These are phyloP conservation scores for Raddia distichophylla DNA, from an alignment of 176 grass and related monocot genomes.

Conservation along the genomic window DNA sequence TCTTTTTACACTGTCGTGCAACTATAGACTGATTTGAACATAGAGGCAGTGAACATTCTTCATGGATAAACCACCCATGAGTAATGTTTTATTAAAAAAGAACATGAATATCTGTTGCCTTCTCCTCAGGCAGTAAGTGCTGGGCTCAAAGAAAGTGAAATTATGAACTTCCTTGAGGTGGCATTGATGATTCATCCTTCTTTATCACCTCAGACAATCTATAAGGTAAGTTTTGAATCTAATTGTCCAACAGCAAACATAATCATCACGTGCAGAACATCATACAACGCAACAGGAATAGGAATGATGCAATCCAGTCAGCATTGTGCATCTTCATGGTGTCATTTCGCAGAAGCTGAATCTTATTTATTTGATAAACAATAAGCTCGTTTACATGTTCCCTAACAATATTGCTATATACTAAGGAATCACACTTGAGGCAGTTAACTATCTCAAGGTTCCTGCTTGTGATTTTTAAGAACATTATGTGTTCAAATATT, in stretches of 20 bases:
- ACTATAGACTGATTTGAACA: not conserved
- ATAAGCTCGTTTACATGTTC: not conserved
- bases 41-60: not conserved
- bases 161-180: constrained; percentile 61
- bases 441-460: not conserved
- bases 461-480: not conserved
- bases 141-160: constrained; percentile 56
- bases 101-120: not conserved
- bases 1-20: not conserved
- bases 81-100: not conserved
- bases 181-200: constrained; percentile 45
- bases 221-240: constrained; percentile 5
- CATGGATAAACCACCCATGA: not conserved
- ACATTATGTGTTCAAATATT: not conserved
- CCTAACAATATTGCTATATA: not conserved
- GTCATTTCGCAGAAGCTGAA: not conserved
- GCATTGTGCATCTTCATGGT: not conserved
- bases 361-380: not conserved
- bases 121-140: constrained; percentile 53
- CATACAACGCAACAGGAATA: not conserved
- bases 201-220: constrained; percentile 39
- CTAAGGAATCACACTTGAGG: not conserved
- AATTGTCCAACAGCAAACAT: not conserved
- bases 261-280: not conserved
- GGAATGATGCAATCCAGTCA: not conserved